Evolutionary conservation across 1,284 basidiomycete species (phyloP), one percentile per base, ranked within the genome.

Genomic region (Cutaneotrichosporon arboriforme): DNA sequence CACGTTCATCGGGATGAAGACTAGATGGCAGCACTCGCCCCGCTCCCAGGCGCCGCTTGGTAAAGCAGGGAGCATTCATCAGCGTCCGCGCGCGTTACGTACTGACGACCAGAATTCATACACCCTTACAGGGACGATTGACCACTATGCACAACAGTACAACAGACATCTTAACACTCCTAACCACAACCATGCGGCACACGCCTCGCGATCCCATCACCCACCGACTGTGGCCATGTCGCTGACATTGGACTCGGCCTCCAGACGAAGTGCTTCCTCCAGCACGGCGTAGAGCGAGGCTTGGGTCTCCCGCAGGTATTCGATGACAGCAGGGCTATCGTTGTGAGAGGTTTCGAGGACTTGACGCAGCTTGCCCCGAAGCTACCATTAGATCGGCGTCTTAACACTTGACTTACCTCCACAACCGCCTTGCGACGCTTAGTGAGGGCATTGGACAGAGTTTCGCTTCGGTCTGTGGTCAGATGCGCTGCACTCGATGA

Each of bases 361-460:
- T 5, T 57, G 48, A 20, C 26, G 51, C n/a, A 57, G 47, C 26
- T 49, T 54, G 18, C 55, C 53, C 8, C 46, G 47, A 17, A 57
- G 55, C 59, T 60, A 47, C 1, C 10, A 23, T 51, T 18, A 51
- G 26, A n/a, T n/a, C 2, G 4, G n/a, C 33, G 2, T 7, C 9
- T 4, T 1, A 3, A 23, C 8, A 15, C 7, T 12, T 4, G 23
- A 39, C 50, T 13, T 12, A 59, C 59, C 50, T 60, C 59, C 8
- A 60, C 10, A 17, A 60, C 44, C n/a, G 40, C 44, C 35, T 60
- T 60, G 45, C 59, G 55, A 9, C 59, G 52, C 17, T 40, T 44
- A 0, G 55, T 52, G 15, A 50, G 40, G 1, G 52, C 55, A 10
- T 47, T 49, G 1, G 53, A 50, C 3, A 57, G 51, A n/a, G 37